Evolutionary conservation across 164 flowering plant genomes (phyloP), one percentile per base, ranked within the genome.

Genomic region (Paratinospora sagittata): DNA sequence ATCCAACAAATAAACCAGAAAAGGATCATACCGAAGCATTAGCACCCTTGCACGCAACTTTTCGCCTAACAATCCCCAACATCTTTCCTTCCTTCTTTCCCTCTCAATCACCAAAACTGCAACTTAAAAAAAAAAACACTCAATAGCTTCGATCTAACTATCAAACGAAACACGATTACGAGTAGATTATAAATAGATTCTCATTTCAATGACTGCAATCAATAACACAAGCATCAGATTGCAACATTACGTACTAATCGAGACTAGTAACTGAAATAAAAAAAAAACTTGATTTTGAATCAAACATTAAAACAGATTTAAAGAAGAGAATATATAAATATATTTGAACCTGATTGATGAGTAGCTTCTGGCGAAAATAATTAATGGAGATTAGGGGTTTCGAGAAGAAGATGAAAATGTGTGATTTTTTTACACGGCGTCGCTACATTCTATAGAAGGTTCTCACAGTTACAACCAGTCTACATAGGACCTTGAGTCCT

Each of bases 1-100:
- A 8, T 7, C 43, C 43, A 39, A 39, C 3, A 62, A 26, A 62
- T 26, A 27, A 26, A 27, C 10, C n/a, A 26, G 27, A 27, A 62
- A 62, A 62, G 63, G 23, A 62, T 62, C n/a, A 16, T 62, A 62
- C 65, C 65, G 34, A 62, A 62, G 65, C 33, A 62, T 27, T 62
- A 27, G 65, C 16, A 30, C 65, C 34, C 27, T 62, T 30, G 19
- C 34, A 62, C 26, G 65, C 65, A 14, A 62, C 17, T 62, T 62
- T 62, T 24, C 65, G 34, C 34, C 65, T 62, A 12, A 62, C 34
- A 26, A 62, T 62, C 65, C 65, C 65, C 65, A 26, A 36, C 43
- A 65, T 37, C 14, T n/a, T 65, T 21, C 27, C 27, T 19, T n/a
- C 47, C 6, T 23, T 21, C 37, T n/a, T n/a, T n/a, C 47, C 49